phyloP scores from a whole-genome alignment of 2,329 filamentous ascomycete species.

The Didymella segeticola region DNA sequence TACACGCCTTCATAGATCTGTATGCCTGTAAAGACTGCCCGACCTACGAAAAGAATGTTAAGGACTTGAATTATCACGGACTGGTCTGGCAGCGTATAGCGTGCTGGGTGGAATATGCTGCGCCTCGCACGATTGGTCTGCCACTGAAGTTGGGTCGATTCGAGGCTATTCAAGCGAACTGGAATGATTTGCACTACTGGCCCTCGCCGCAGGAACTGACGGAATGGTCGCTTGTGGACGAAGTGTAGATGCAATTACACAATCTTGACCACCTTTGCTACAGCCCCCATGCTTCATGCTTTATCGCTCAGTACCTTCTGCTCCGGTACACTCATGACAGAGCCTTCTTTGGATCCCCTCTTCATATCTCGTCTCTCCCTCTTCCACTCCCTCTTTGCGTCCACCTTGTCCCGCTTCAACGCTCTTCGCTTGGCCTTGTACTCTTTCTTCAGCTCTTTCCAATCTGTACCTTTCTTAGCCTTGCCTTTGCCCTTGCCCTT shows the following conservation, averaged over 20 bases:
- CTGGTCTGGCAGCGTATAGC: not conserved
- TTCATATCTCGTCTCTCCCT: conserved; percentile 18
- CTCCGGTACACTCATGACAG: conserved; percentile 2
- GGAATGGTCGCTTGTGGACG: not conserved
- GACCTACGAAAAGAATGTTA: not conserved
- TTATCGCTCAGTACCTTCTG: conserved; percentile 6
- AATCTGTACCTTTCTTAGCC: conserved; percentile 30
- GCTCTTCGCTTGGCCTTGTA: conserved; percentile 32
- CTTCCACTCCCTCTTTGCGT: conserved; percentile 27
- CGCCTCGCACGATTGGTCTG: not conserved
- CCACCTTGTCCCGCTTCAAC: conserved; percentile 23
- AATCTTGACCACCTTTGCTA: not conserved
- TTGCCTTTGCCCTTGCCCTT: conserved; percentile 29
- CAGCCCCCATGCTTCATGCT: not conserved
- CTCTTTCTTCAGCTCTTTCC: conserved; percentile 32
- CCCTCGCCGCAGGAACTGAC: not conserved
- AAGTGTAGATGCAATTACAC: not conserved
- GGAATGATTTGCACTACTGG: not conserved
- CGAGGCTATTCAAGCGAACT: not conserved
- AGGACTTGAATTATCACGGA: not conserved
- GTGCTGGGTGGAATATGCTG: not conserved
- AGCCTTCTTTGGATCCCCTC: not conserved
- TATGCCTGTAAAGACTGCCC: not conserved
- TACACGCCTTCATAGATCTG: not conserved
- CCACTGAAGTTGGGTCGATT: not conserved